Percentiles rank a stretch among this genome's conserved stretches.
These are phyloP conservation scores for Passiflora organensis DNA, from an alignment of 345 rosid species.

Conservation along the genomic window DNA sequence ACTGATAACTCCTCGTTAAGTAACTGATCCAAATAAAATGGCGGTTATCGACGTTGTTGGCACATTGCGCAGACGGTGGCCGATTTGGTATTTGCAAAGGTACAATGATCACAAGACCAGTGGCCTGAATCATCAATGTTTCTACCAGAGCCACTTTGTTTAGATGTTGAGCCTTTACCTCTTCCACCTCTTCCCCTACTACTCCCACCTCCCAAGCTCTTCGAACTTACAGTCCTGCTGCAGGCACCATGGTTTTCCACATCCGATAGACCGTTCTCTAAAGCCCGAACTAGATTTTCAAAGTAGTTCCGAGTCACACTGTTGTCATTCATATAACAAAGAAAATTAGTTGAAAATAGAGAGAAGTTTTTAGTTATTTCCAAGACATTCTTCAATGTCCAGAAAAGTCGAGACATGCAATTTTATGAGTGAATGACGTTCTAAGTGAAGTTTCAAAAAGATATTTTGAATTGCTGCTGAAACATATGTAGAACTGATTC, in stretches of 20 bases:
- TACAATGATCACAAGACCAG: slow-evolving; percentile 80
- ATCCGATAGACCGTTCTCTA: slow-evolving; percentile 79
- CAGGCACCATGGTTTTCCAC: slow-evolving; percentile 52
- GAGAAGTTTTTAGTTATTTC: no score
- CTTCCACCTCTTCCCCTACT: slow-evolving; percentile 17
- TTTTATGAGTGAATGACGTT: no score
- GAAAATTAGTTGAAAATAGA: no score
- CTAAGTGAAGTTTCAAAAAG: no score
- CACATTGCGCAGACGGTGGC: slow-evolving; percentile 67
- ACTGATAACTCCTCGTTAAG: slow-evolving; percentile 3
- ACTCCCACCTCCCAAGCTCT: slow-evolving; percentile 32
- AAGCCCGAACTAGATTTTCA: slow-evolving; percentile 74
- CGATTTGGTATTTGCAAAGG: slow-evolving; percentile 50
- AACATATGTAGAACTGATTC: no score
- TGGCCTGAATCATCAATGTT: slow-evolving; percentile 45
- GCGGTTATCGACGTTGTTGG: slow-evolving; percentile 39
- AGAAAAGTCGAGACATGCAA: no score
- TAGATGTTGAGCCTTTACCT: slow-evolving; percentile 54
- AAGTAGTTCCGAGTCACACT: slow-evolving; percentile 83
- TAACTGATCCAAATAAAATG: background rate
- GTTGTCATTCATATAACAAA: slow-evolving; percentile 10
- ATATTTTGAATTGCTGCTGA: no score
- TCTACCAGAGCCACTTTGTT: slow-evolving; percentile 45
- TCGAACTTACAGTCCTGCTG: slow-evolving; percentile 46
- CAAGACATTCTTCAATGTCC: no score